Evolutionary conservation across 1,139 yeast species (phyloP), one percentile per base, ranked within the genome.

Genomic region (Blastobotrys malaysiensis): DNA sequence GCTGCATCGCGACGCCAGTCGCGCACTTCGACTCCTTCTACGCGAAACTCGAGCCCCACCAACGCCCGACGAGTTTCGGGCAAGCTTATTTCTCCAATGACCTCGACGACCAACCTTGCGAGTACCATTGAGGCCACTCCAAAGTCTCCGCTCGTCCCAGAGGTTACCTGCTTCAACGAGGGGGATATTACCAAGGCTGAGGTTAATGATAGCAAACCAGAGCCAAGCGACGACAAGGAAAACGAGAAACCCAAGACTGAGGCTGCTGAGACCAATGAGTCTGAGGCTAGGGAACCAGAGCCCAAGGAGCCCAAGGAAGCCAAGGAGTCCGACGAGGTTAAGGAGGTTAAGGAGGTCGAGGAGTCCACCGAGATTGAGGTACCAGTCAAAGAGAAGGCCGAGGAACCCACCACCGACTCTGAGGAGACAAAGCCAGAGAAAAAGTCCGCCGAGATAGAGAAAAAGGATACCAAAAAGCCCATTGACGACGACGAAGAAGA

Each of bases 21-120:
- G 20, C 48, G 46, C 24, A 31, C 48, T 9, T 18, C 43, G 3
- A 46, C 55, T 45, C 39, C 55, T 20, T 31, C 52, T 5, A 48
- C 24, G 22, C 55, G 21, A 14, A 18, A 43, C 20, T 45, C 24
- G 36, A 16, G 43, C 24, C 43, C 19, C 6, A 36, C 43, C 27
- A 31, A 21, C 16, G 39, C 9, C 5, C 11, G 39, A n/a, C 22
- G 22, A 21, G 20, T 52, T 44, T 48, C 43, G 24, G 49, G 47
- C 18, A 52, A 48, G 6, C 55, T 61, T 22, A 60, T 61, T 43
- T 57, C 60, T 6, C 64, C 58, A 50, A 59, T 49, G 46, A 55
- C 55, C 27, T 60, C 64, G 27, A 50, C 59, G 2, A 57, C 67
- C 27, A 61, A 59, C 51, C 58, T 65, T 36, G 58, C 64, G 13